phyloP scores from a whole-genome alignment of 352 stramenopile genomes.

The Phytopythium vexans region DNA sequence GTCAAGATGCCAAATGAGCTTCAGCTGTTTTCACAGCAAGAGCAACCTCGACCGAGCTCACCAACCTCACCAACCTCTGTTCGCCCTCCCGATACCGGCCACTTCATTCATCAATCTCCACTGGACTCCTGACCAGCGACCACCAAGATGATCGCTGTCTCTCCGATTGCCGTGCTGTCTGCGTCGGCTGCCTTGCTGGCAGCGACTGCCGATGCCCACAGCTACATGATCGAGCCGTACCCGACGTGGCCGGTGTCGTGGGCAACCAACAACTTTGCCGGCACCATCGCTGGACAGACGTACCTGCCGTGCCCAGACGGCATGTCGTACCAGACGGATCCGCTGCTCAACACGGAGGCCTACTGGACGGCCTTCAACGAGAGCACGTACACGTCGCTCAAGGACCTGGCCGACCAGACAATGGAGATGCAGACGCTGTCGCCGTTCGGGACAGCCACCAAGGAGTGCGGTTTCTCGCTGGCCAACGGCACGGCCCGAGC shows the following conservation, averaged over 20 bases:
- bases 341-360: slow-evolving; percentile 21
- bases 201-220: slow-evolving; percentile 21
- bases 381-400: slow-evolving; percentile 43
- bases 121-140: neutral
- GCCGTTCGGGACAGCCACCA: slow-evolving; percentile 22
- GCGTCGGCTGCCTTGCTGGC: slow-evolving; percentile 7
- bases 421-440: slow-evolving; percentile 18
- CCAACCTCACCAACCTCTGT: slow-evolving; percentile 8
- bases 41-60: too few relatives aligned
- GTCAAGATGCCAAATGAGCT: neutral
- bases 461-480: slow-evolving; percentile 31
- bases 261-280: slow-evolving; percentile 21
- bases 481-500: slow-evolving; percentile 26
- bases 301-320: slow-evolving; percentile 16
- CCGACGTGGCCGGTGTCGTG: slow-evolving; percentile 26
- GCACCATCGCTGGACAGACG: slow-evolving; percentile 14
- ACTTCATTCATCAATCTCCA: slow-evolving; percentile 19
- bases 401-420: slow-evolving; percentile 26
- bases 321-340: slow-evolving; percentile 21
- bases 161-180: slow-evolving; percentile 9
- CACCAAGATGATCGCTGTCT: neutral
- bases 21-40: slow-evolving; percentile 1
- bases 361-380: slow-evolving; percentile 34
- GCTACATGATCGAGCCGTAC: slow-evolving; percentile 30
- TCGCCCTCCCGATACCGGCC: neutral